phyloP scores from a whole-genome alignment of 352 stramenopile genomes.

The Pythium scleroteichum region DNA sequence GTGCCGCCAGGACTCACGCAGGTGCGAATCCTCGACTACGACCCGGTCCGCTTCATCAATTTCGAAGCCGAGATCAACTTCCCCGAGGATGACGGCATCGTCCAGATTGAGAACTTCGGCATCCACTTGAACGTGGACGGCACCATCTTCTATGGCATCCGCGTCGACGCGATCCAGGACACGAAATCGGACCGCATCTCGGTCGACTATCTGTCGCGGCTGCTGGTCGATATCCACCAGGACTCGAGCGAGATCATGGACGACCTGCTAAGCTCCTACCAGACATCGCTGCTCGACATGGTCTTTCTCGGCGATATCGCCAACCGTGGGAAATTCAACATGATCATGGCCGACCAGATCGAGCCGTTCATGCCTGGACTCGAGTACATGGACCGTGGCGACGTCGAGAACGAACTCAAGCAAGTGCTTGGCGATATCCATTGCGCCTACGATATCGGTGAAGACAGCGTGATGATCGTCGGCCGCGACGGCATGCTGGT shows the following conservation, averaged over 20 bases:
- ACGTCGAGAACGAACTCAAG: constrained; percentile 97
- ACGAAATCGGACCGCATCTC: constrained; percentile 95
- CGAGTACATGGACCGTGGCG: constrained; percentile 97
- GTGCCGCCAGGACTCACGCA: constrained; percentile 89
- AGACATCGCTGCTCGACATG: constrained; percentile 92
- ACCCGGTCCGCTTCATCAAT: constrained; percentile 96
- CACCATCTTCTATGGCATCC: constrained; percentile 75
- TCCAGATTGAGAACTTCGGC: constrained; percentile 96
- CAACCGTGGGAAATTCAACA: constrained; percentile 95
- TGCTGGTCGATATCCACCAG: constrained; percentile 95
- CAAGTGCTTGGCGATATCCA: constrained; percentile 92
- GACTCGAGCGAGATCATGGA: constrained; percentile 94
- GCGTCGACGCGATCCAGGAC: constrained; percentile 94
- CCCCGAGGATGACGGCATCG: constrained; percentile 90
- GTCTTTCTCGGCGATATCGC: constrained; percentile 92
- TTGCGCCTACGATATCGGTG: constrained; percentile 93
- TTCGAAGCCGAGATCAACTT: constrained; percentile 97
- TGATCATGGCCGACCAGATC: constrained; percentile 97
- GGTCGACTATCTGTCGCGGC: constrained; percentile 91
- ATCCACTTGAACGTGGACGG: constrained; percentile 72
- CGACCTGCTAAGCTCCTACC: constrained; percentile 92
- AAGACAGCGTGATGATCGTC: constrained; percentile 95
- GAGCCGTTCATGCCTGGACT: constrained; percentile 94
- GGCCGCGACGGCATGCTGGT: constrained; percentile 92
- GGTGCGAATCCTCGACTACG: constrained; percentile 96